Evolutionary conservation across 371 early-diverging fungal genomes (phyloP).

Genomic region (Mucor circinelloides): DNA sequence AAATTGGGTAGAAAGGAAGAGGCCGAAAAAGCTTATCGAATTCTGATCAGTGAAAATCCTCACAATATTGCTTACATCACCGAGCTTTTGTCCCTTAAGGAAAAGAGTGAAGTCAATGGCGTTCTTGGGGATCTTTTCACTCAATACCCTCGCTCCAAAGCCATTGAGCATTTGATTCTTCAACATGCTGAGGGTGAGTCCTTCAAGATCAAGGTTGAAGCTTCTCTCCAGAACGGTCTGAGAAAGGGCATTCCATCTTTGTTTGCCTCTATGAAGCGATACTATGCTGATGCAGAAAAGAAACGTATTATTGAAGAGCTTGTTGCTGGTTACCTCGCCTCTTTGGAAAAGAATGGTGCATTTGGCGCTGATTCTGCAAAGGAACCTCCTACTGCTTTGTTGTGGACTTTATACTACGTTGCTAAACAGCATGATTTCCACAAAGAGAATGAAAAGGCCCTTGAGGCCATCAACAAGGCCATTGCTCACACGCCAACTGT

Average conservation of each 20-base stretch:
- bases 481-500: conserved; percentile 85
- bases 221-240: conserved; percentile 70
- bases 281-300: conserved; percentile 74
- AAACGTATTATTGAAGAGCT: conserved; percentile 65
- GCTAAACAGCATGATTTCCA: conserved; percentile 85
- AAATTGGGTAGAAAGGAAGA: conserved; percentile 69
- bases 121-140: conserved; percentile 64
- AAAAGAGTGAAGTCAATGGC: conserved; percentile 30
- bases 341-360: conserved; percentile 52
- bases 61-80: conserved; percentile 75
- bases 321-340: conserved; percentile 60
- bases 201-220: conserved; percentile 68
- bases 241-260: conserved; percentile 93
- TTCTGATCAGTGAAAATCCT: conserved; percentile 80
- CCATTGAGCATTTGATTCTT: conserved; percentile 76
- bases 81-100: conserved; percentile 61
- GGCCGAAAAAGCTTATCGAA: conserved; percentile 75
- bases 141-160: conserved; percentile 84
- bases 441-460: conserved; percentile 67
- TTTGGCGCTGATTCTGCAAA: conserved; percentile 49
- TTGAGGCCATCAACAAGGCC: conserved; percentile 79
- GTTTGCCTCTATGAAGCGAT: conserved; percentile 78
- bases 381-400: conserved; percentile 80
- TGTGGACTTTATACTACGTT: conserved; percentile 90
- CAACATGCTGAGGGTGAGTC: conserved; percentile 71